These are phyloP conservation scores for Striga hermonthica DNA, from an alignment of 305 asterid genomes.

Conservation along the genomic window DNA sequence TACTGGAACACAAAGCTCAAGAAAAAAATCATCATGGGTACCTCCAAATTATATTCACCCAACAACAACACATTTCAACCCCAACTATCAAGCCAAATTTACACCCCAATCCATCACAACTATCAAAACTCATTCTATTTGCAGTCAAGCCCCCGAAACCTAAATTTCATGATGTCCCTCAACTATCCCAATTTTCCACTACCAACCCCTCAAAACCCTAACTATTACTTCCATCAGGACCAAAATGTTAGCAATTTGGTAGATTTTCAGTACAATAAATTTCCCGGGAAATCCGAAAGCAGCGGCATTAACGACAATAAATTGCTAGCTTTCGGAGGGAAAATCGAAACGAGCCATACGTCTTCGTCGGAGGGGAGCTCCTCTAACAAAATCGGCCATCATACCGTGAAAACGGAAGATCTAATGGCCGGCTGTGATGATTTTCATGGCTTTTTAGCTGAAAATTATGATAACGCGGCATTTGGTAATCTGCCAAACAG, in stretches of 20 bases:
- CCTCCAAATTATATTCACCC: slow-evolving; percentile 31
- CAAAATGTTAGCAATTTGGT: background rate
- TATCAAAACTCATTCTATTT: slow-evolving; percentile 3
- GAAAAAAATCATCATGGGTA: slow-evolving; percentile 68
- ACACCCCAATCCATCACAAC: background rate
- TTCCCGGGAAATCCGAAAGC: no score
- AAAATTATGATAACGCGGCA: slow-evolving; percentile 27
- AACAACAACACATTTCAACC: slow-evolving; percentile 7
- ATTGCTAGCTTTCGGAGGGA: slow-evolving; percentile 47
- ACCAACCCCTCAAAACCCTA: background rate
- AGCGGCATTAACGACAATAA: slow-evolving; percentile 10
- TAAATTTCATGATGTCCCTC: slow-evolving; percentile 19
- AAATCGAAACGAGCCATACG: slow-evolving; percentile 37
- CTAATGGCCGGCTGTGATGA: slow-evolving; percentile 10
- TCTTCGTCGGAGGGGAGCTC: slow-evolving; percentile 71
- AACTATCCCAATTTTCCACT: slow-evolving; percentile 32
- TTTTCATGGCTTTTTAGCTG: slow-evolving; percentile 26
- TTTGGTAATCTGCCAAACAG: slow-evolving; percentile 11
- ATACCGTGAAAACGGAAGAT: slow-evolving; percentile 40
- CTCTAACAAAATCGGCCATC: slow-evolving; percentile 43
- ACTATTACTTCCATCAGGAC: background rate
- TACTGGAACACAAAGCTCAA: slow-evolving; percentile 86
- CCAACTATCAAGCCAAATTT: slow-evolving; percentile 2
- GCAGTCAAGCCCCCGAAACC: slow-evolving; percentile 21
- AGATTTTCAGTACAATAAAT: no score